phyloP scores from a whole-genome alignment of 1,284 basidiomycete species.

The Trametes sp. region DNA sequence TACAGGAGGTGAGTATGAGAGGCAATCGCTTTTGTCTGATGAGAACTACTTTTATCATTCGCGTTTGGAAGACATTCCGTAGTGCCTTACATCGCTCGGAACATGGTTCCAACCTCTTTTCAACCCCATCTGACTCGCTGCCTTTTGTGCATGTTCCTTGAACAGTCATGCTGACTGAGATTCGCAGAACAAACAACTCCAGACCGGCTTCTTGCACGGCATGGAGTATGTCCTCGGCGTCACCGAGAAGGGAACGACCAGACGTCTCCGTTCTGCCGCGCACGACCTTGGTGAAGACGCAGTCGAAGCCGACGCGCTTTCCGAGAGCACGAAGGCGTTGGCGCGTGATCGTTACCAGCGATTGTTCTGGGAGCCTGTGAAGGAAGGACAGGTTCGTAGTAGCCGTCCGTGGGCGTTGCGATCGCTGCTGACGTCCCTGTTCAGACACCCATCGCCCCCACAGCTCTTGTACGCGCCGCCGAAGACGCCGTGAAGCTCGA shows the following conservation, averaged over 20 bases:
- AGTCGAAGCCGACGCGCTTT: slow-evolving; percentile 64
- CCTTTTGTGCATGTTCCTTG: slow-evolving; percentile 9
- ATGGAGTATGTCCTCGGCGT: slow-evolving; percentile 75
- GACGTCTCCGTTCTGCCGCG: slow-evolving; percentile 15
- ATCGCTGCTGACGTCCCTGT: background rate
- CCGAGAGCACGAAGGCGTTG: slow-evolving; percentile 61
- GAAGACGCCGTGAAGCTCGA: slow-evolving; percentile 34
- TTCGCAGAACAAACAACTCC: slow-evolving; percentile 59
- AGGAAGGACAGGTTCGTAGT: slow-evolving; percentile 64
- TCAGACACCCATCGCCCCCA: slow-evolving; percentile 67
- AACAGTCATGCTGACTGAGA: slow-evolving; percentile 28
- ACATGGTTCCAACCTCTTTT: slow-evolving; percentile 60
- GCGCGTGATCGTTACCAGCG: slow-evolving; percentile 72
- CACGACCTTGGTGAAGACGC: slow-evolving; percentile 49
- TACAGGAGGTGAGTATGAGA: slow-evolving; percentile 42
- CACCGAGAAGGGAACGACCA: slow-evolving; percentile 26
- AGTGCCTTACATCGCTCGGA: slow-evolving; percentile 67
- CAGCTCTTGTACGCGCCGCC: slow-evolving; percentile 51
- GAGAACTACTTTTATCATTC: slow-evolving; percentile 68
- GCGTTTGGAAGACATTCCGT: slow-evolving; percentile 61
- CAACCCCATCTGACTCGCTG: slow-evolving; percentile 69
- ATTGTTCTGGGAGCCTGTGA: slow-evolving; percentile 76
- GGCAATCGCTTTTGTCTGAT: slow-evolving; percentile 43
- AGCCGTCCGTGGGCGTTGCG: background rate
- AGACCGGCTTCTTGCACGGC: slow-evolving; percentile 72